phyloP scores from a whole-genome alignment of 257 asterid genomes.

The Lantana camara region DNA sequence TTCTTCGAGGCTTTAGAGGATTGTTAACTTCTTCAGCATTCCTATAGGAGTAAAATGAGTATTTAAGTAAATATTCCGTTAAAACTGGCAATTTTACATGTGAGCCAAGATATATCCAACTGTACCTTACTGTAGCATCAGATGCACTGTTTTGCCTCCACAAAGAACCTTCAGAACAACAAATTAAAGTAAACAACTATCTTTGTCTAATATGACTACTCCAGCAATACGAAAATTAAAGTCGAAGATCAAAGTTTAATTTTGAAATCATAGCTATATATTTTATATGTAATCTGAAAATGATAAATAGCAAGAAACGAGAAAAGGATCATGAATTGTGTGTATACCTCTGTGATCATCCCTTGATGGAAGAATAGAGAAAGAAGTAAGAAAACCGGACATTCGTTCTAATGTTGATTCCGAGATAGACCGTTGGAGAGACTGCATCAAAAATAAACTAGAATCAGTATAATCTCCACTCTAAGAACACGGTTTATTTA shows the following conservation, averaged over 20 bases:
- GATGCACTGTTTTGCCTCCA: slow-evolving; percentile 45
- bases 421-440: slow-evolving; percentile 71
- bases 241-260: not conserved
- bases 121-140: slow-evolving; percentile 51
- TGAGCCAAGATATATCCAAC: not conserved
- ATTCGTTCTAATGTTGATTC: slow-evolving; percentile 73
- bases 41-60: slow-evolving; percentile 38
- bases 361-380: slow-evolving; percentile 61
- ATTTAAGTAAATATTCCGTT: slow-evolving; percentile 17
- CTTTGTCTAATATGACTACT: not conserved
- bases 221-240: not conserved
- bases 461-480: slow-evolving; percentile 16
- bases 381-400: slow-evolving; percentile 74
- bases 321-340: too few species aligned
- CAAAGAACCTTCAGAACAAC: slow-evolving; percentile 39
- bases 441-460: slow-evolving; percentile 42
- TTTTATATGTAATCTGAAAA: too few species aligned
- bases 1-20: slow-evolving; percentile 60
- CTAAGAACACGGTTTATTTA: too few species aligned
- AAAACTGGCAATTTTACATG: not conserved
- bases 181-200: not conserved
- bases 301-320: too few species aligned
- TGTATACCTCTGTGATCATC: slow-evolving; percentile 65
- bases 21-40: slow-evolving; percentile 47
- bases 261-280: not conserved